A percentile compares a stretch with the other conserved stretches of the same genome.
phyloP scores from a whole-genome alignment of 352 stramenopile genomes.

The Pythium folliculosum region DNA sequence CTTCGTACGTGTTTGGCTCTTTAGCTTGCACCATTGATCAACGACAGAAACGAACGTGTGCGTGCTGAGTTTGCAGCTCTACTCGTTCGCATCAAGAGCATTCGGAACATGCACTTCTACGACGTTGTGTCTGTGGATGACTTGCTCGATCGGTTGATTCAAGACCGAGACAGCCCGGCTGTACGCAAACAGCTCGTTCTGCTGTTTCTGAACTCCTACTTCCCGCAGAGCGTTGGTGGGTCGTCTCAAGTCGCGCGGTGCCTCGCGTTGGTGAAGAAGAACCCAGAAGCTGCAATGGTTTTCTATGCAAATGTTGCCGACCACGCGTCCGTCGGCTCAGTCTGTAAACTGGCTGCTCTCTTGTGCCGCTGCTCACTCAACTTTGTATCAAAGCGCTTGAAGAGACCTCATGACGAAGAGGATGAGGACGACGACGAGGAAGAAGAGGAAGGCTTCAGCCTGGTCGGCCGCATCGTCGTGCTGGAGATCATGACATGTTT shows the following conservation, averaged over 20 bases:
- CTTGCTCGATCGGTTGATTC: conserved; percentile 69
- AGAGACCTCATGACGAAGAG: conserved; percentile 41
- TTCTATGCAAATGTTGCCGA: conserved; percentile 83
- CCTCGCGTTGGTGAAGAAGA: conserved; percentile 78
- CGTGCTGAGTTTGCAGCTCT: conserved; percentile 76
- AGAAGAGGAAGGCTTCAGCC: conserved; percentile 67
- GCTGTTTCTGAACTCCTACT: conserved; percentile 88
- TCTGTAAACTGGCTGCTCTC: conserved; percentile 80
- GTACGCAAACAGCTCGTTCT: conserved; percentile 79
- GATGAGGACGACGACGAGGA: conserved; percentile 71
- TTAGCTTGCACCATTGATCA: conserved; percentile 76
- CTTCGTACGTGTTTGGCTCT: background rate
- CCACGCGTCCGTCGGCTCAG: conserved; percentile 72
- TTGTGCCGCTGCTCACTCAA: conserved; percentile 77
- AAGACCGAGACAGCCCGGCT: conserved; percentile 54
- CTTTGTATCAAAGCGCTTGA: conserved; percentile 71
- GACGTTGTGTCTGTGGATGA: conserved; percentile 81
- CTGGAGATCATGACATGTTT: conserved; percentile 74
- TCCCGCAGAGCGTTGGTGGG: conserved; percentile 76
- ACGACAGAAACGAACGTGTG: conserved; percentile 84
- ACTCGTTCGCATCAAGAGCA: conserved; percentile 87
- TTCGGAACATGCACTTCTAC: conserved; percentile 87
- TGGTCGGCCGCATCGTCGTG: conserved; percentile 71
- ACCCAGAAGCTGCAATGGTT: conserved; percentile 76
- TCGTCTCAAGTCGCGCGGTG: conserved; percentile 83